Conservation (phyloP, 2,329 filamentous ascomycete species). For the Penicillium sp. region DNA sequence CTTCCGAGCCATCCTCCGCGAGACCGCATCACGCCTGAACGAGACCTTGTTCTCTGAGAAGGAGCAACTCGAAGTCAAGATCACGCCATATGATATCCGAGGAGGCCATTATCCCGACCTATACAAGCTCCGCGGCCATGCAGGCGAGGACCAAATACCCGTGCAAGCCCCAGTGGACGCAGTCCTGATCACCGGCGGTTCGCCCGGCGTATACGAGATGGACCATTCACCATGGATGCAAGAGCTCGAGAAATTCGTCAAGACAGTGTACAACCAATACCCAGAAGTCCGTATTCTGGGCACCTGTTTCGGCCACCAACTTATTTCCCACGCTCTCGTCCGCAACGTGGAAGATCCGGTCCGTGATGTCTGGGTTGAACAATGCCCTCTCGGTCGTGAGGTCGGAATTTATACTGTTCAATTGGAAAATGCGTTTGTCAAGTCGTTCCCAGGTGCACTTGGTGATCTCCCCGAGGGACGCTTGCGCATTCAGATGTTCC, state of each 20-base stretch:
- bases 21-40: slow-evolving; percentile 26
- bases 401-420: slow-evolving; percentile 25
- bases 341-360: slow-evolving; percentile 17
- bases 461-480: slow-evolving; percentile 15
- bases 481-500: slow-evolving; percentile 28
- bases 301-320: slow-evolving; percentile 38
- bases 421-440: slow-evolving; percentile 18
- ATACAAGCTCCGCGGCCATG: slow-evolving; percentile 19
- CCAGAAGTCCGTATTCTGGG: slow-evolving; percentile 35
- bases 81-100: slow-evolving; percentile 28
- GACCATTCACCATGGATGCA: slow-evolving; percentile 32
- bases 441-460: slow-evolving; percentile 17
- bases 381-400: slow-evolving; percentile 25
- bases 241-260: slow-evolving; percentile 28
- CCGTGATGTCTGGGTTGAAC: slow-evolving; percentile 27
- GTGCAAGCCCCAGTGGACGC: slow-evolving; percentile 27
- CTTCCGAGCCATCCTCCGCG: slow-evolving; percentile 27
- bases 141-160: slow-evolving; percentile 10
- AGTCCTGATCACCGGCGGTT: slow-evolving; percentile 36
- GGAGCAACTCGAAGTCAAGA: slow-evolving; percentile 21
- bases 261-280: slow-evolving; percentile 27
- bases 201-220: slow-evolving; percentile 31
- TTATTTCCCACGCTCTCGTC: slow-evolving; percentile 28
- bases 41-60: slow-evolving; percentile 13
- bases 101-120: slow-evolving; percentile 30